Conservation (phyloP, 108 stramenopile genomes). For the Nitzschia palea region DNA sequence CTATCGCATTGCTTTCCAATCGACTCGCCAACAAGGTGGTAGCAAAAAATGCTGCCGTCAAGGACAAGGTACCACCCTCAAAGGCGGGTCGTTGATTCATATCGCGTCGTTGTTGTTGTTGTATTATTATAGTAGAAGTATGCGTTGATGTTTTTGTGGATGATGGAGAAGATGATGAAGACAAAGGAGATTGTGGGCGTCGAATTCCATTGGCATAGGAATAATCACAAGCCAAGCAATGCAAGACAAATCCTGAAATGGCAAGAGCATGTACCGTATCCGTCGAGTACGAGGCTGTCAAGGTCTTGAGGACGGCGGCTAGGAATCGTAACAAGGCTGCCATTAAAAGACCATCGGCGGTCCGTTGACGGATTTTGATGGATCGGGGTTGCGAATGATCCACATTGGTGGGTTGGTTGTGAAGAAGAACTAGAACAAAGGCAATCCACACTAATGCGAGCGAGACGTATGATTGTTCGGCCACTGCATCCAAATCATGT, state of each 20-base stretch:
- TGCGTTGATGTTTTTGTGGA: no score
- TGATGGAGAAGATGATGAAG: no score
- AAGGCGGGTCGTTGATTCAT: slow-evolving; percentile 55
- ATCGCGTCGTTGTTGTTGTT: neutral
- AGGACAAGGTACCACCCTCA: slow-evolving; percentile 65
- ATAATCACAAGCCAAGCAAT: slow-evolving; percentile 72
- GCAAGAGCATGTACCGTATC: slow-evolving; percentile 75
- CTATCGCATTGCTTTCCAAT: slow-evolving; percentile 42
- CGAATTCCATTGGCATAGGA: slow-evolving; percentile 61
- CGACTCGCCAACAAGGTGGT: slow-evolving; percentile 70
- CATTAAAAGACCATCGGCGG: slow-evolving; percentile 53
- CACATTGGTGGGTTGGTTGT: neutral
- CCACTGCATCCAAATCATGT: neutral
- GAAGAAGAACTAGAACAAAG: slow-evolving; percentile 37
- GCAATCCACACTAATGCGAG: slow-evolving; percentile 36
- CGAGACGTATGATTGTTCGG: slow-evolving; percentile 16
- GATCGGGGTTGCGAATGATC: neutral
- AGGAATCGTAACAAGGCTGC: slow-evolving; percentile 52
- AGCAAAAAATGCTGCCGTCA: slow-evolving; percentile 73
- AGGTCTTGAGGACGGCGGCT: slow-evolving; percentile 50
- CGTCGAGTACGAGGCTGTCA: slow-evolving; percentile 78
- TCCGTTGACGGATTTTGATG: slow-evolving; percentile 33
- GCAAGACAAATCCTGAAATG: slow-evolving; percentile 54
- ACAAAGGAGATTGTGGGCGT: neutral
- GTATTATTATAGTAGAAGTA: neutral